Conservation (phyloP, 768 basidiomycete species). For the Pleurotus cornucopiae region DNA sequence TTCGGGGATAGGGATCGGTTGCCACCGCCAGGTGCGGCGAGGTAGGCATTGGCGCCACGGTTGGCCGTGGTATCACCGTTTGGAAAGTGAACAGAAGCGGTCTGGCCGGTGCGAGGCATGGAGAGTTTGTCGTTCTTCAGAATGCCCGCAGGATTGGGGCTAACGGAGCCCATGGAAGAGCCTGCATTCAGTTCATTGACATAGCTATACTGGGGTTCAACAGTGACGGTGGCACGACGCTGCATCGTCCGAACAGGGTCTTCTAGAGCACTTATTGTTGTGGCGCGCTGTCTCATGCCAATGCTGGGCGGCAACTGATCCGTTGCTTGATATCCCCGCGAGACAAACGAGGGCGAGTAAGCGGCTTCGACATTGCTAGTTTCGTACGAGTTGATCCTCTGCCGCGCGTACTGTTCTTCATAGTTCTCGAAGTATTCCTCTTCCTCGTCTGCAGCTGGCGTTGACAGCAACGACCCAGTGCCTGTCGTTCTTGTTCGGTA, state of each 20-base stretch:
- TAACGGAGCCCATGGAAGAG: conserved; percentile 30
- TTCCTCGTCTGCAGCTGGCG: conserved; percentile 70
- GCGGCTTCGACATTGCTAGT: conserved; percentile 43
- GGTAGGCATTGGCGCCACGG: conserved; percentile 52
- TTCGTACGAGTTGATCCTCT: conserved; percentile 63
- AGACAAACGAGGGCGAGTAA: conserved; percentile 57
- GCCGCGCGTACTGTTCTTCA: conserved; percentile 48
- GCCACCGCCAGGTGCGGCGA: conserved; percentile 62
- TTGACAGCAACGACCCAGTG: conserved; percentile 56
- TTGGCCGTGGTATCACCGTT: conserved; percentile 54
- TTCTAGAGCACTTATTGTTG: conserved; percentile 85
- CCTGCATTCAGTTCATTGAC: conserved; percentile 47
- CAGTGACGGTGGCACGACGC: conserved; percentile 53
- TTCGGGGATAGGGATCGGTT: conserved; percentile 84
- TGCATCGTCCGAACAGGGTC: conserved; percentile 71
- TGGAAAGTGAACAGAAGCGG: conserved; percentile 66
- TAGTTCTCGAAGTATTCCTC: conserved; percentile 68
- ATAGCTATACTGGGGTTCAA: conserved; percentile 52
- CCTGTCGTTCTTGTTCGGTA: conserved; percentile 67
- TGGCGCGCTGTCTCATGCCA: conserved; percentile 63
- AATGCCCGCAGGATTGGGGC: conserved; percentile 44
- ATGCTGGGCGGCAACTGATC: conserved; percentile 54
- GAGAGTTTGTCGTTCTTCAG: conserved; percentile 59
- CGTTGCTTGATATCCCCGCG: conserved; percentile 70
- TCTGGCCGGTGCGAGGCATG: conserved; percentile 38